These are phyloP conservation scores for Murraya koenigii DNA, from an alignment of 345 rosid species.

Conservation along the genomic window DNA sequence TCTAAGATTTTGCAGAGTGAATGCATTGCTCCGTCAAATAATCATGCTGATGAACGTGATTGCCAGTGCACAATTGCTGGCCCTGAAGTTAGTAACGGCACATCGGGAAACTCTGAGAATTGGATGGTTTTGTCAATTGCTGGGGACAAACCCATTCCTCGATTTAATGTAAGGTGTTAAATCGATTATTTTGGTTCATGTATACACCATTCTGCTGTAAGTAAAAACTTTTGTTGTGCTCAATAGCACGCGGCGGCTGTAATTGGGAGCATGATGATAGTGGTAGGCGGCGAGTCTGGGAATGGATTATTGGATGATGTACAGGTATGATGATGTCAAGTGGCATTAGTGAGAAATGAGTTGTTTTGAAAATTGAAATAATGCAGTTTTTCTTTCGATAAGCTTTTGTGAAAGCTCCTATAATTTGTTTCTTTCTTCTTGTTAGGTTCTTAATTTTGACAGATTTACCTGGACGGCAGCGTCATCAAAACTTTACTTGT, in stretches of 20 bases:
- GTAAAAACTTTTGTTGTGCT: conserved; percentile 5
- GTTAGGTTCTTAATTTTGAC: conserved; percentile 80
- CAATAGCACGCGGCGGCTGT: conserved; percentile 88
- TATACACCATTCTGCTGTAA: conserved; percentile 1
- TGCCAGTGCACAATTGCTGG: conserved; percentile 42
- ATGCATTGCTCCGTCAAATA: conserved; percentile 37
- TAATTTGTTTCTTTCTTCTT: background rate
- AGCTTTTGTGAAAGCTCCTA: background rate
- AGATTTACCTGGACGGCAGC: conserved; percentile 73
- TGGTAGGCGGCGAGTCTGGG: conserved; percentile 92
- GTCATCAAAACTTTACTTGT: conserved; percentile 86
- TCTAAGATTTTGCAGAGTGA: conserved; percentile 44
- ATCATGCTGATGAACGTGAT: conserved; percentile 52
- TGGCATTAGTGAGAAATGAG: background rate
- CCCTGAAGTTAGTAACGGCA: conserved; percentile 37
- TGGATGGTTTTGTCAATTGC: conserved; percentile 82
- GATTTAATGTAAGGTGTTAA: conserved; percentile 55
- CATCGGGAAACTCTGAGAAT: conserved; percentile 58
- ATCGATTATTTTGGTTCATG: background rate
- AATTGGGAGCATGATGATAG: conserved; percentile 92
- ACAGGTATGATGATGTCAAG: conserved; percentile 48
- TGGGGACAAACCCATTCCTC: conserved; percentile 80
- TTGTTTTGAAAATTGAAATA: background rate
- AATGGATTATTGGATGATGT: conserved; percentile 86
- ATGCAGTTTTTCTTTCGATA: background rate